These are phyloP conservation scores for Haematococcus sp. DNA, from an alignment of 139 green algal genomes.

Conservation along the genomic window DNA sequence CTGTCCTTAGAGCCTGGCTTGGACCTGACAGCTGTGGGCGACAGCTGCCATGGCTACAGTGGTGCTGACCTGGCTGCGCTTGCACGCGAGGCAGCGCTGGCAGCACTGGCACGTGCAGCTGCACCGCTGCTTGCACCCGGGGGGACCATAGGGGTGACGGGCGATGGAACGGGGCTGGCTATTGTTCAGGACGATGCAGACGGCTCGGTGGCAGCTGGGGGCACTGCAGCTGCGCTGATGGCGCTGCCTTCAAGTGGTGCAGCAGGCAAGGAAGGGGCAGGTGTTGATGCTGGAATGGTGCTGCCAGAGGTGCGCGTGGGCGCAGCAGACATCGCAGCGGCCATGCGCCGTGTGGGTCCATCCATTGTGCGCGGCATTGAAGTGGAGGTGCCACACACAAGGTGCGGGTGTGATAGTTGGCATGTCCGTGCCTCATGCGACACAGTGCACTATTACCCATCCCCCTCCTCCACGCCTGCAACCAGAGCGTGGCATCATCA, in stretches of 20 bases:
- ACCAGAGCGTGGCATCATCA: too few relatives aligned
- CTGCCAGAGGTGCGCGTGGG: conserved; percentile 8
- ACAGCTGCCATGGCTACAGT: conserved; percentile 72
- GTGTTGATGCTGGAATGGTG: too few relatives aligned
- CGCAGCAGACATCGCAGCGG: conserved; percentile 49
- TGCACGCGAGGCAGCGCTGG: neutral
- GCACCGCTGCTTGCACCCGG: too few relatives aligned
- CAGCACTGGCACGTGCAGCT: neutral
- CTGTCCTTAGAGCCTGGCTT: conserved; percentile 52
- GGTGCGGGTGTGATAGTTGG: conserved; percentile 5
- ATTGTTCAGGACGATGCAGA: too few relatives aligned
- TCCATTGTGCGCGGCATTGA: conserved; percentile 59
- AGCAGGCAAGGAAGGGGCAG: too few relatives aligned
- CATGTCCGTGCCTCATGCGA: neutral
- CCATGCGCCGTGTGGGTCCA: conserved; percentile 56
- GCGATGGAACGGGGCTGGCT: too few relatives aligned
- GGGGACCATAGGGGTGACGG: too few relatives aligned
- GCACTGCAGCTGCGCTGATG: too few relatives aligned
- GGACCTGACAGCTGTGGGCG: conserved; percentile 65
- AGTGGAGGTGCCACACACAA: conserved; percentile 40
- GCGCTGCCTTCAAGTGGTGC: too few relatives aligned
- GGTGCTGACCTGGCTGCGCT: conserved; percentile 75
- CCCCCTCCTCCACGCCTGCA: too few relatives aligned
- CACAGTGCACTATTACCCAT: neutral
- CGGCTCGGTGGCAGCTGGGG: too few relatives aligned